A percentile compares a stretch with the other conserved stretches of the same genome.
These are phyloP conservation scores for Talaromyces sp. DNA, from an alignment of 2,329 filamentous ascomycete species.

Conservation along the genomic window DNA sequence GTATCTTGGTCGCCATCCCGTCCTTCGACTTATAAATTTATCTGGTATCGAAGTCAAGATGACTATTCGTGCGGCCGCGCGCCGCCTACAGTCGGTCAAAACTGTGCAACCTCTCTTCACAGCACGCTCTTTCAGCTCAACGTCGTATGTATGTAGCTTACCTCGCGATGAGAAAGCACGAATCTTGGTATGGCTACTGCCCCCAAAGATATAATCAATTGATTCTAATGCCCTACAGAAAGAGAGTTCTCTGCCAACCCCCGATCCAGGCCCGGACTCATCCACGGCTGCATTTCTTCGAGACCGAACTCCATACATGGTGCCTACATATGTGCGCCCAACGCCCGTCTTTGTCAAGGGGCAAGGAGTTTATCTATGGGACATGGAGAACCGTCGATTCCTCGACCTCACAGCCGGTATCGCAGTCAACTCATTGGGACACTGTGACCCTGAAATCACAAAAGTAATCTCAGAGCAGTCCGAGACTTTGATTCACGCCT, in stretches of 20 bases:
- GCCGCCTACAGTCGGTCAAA: constrained; percentile 33
- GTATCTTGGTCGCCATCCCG: too few species aligned
- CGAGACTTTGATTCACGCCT: constrained; percentile 80
- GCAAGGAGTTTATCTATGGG: constrained; percentile 83
- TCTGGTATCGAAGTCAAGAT: constrained; percentile 22
- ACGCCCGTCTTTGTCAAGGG: constrained; percentile 86
- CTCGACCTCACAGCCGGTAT: constrained; percentile 95
- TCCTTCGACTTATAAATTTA: neutral
- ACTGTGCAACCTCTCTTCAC: constrained; percentile 30
- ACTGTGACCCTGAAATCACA: constrained; percentile 78
- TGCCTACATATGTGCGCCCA: constrained; percentile 89
- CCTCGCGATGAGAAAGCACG: constrained; percentile 30
- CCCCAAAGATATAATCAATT: neutral
- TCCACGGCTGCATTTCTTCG: constrained; percentile 71
- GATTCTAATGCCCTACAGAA: constrained; percentile 35
- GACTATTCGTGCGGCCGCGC: constrained; percentile 36
- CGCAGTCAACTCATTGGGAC: constrained; percentile 88
- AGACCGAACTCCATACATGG: constrained; percentile 82
- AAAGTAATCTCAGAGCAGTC: constrained; percentile 75
- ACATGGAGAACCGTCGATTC: constrained; percentile 84
- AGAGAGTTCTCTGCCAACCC: constrained; percentile 59
- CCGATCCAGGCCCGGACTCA: constrained; percentile 72
- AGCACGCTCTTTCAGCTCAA: constrained; percentile 33
- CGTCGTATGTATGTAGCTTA: constrained; percentile 26
- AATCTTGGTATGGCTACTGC: neutral